Percentiles rank a stretch among this genome's conserved stretches.
Conservation (phyloP, 139 green algal genomes). For the Tetradesmus obliquus region DNA sequence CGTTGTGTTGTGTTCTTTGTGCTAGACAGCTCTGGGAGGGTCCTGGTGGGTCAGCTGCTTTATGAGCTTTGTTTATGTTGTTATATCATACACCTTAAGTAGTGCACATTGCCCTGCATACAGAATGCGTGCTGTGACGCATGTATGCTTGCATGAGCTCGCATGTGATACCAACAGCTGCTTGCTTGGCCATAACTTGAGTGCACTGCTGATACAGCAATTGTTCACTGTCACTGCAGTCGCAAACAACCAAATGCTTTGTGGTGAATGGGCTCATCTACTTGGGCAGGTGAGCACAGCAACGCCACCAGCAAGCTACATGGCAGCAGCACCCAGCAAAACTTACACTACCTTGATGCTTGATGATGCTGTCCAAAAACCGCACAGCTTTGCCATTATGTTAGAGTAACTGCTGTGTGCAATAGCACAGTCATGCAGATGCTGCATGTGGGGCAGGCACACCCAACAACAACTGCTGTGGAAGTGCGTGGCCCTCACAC, state of each 20-base stretch:
- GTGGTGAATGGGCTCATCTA: constrained; percentile 76
- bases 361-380: background rate
- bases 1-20: constrained; percentile 45
- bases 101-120: too few relatives aligned
- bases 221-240: constrained; percentile 49
- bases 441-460: too few relatives aligned
- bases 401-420: background rate
- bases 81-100: too few relatives aligned
- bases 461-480: background rate
- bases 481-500: too few relatives aligned
- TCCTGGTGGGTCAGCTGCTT: constrained; percentile 28
- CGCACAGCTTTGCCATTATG: too few relatives aligned
- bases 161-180: too few relatives aligned
- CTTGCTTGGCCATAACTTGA: too few relatives aligned
- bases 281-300: constrained; percentile 64
- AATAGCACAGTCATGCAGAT: too few relatives aligned
- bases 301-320: background rate
- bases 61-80: too few relatives aligned
- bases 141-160: too few relatives aligned
- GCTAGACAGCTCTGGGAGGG: constrained; percentile 24
- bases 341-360: background rate
- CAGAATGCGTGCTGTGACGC: too few relatives aligned
- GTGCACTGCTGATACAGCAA: background rate
- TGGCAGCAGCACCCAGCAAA: background rate
- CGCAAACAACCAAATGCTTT: constrained; percentile 63